Conservation (phyloP, 2,329 filamentous ascomycete species). For the Oidium heveae region DNA sequence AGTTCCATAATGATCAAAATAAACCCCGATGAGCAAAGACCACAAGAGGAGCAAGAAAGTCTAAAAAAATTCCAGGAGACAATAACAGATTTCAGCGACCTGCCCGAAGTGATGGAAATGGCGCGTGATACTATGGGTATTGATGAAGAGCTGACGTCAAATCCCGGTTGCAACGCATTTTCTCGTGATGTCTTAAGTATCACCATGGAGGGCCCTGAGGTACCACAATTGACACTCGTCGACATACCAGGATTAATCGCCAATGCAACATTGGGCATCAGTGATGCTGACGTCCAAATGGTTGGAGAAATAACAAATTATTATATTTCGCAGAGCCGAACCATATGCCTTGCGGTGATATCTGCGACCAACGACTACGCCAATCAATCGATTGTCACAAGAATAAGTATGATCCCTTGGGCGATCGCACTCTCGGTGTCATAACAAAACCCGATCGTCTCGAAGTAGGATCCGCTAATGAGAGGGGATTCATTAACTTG, state of each 20-base stretch:
- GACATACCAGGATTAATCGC: slow-evolving; percentile 15
- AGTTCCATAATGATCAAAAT: slow-evolving; percentile 28
- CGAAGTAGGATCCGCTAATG: slow-evolving; percentile 14
- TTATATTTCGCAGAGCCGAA: slow-evolving; percentile 19
- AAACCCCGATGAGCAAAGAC: slow-evolving; percentile 25
- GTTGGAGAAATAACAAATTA: slow-evolving; percentile 12
- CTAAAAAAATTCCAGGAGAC: slow-evolving; percentile 14
- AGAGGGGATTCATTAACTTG: slow-evolving; percentile 15
- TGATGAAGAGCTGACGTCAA: not conserved
- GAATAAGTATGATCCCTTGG: slow-evolving; percentile 16
- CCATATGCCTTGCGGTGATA: slow-evolving; percentile 22
- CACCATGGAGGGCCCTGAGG: slow-evolving; percentile 7
- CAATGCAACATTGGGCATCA: slow-evolving; percentile 7
- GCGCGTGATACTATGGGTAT: slow-evolving; percentile 11
- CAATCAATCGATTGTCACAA: slow-evolving; percentile 17
- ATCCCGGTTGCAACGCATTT: slow-evolving; percentile 5
- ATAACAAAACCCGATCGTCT: slow-evolving; percentile 22
- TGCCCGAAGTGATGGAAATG: slow-evolving; percentile 11
- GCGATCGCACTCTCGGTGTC: slow-evolving; percentile 18
- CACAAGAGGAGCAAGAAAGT: slow-evolving; percentile 21
- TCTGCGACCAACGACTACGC: slow-evolving; percentile 19
- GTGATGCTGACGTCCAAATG: slow-evolving; percentile 10
- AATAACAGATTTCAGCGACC: slow-evolving; percentile 9
- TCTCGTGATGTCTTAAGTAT: slow-evolving; percentile 11
- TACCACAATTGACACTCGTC: slow-evolving; percentile 12